A percentile compares a stretch with the other conserved stretches of the same genome.
These are phyloP conservation scores for Erucastrum elatum DNA, from an alignment of 345 rosid genomes.

Conservation along the genomic window DNA sequence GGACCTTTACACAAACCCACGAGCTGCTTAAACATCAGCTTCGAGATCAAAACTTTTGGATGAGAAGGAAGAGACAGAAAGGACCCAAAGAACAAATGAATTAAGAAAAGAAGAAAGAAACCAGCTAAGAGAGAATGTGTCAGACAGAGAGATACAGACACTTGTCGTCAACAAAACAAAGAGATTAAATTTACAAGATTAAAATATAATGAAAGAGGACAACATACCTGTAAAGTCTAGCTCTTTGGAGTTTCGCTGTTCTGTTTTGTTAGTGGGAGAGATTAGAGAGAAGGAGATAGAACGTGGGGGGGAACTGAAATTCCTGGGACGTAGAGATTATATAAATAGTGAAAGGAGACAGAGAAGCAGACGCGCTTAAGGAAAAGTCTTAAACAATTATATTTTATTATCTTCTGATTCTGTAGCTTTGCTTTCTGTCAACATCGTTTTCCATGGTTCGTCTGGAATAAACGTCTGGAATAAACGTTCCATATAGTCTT, in stretches of 20 bases:
- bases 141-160: conserved; percentile 33
- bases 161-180: not conserved
- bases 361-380: not conserved
- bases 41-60: conserved; percentile 4
- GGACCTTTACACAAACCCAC: conserved; percentile 32
- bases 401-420: not conserved
- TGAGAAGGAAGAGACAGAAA: conserved; percentile 15
- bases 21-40: not conserved
- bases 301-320: not conserved
- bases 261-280: not conserved
- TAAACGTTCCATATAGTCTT: no score
- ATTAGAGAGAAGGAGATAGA: not conserved
- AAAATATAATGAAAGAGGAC: not conserved
- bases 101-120: no score
- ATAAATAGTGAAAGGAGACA: not conserved
- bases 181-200: not conserved
- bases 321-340: not conserved
- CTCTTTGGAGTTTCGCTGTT: not conserved
- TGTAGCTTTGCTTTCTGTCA: not conserved
- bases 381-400: not conserved
- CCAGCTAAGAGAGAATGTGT: conserved; percentile 29
- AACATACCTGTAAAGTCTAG: not conserved
- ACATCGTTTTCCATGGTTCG: not conserved
- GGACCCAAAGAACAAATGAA: no score
- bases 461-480: not conserved